phyloP scores from a whole-genome alignment of 208 protist species.

The Phytomonas sp. region DNA sequence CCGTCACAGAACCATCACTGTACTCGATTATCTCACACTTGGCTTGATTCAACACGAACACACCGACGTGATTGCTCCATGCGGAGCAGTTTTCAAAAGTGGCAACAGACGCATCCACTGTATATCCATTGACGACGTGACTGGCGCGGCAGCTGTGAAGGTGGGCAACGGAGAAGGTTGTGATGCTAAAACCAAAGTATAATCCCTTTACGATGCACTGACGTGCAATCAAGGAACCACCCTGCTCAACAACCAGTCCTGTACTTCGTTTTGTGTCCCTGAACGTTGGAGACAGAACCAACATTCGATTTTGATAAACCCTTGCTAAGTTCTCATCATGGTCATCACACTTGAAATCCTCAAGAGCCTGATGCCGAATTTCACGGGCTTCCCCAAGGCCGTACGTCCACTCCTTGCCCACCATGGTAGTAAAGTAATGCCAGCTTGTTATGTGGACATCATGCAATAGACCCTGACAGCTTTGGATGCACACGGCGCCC shows the following conservation, averaged over 20 bases:
- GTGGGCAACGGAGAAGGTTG: slow-evolving; percentile 64
- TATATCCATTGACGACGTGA: slow-evolving; percentile 74
- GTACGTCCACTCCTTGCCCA: background rate
- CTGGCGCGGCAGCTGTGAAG: slow-evolving; percentile 57
- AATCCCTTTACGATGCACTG: slow-evolving; percentile 39
- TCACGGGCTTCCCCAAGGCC: background rate
- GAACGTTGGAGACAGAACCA: slow-evolving; percentile 6
- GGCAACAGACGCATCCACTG: slow-evolving; percentile 58
- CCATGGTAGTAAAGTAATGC: background rate
- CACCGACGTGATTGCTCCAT: slow-evolving; percentile 51
- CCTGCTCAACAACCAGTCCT: slow-evolving; percentile 64
- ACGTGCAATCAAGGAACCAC: slow-evolving; percentile 48
- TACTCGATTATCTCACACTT: slow-evolving; percentile 62
- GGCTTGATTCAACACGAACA: slow-evolving; percentile 50
- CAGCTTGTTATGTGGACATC: slow-evolving; percentile 1
- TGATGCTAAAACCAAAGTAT: slow-evolving; percentile 71
- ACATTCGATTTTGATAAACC: background rate
- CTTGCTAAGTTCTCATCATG: background rate
- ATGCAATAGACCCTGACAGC: slow-evolving; percentile 27
- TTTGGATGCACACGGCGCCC: slow-evolving; percentile 52
- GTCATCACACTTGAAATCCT: background rate
- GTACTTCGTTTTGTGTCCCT: slow-evolving; percentile 28
- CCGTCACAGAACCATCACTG: slow-evolving; percentile 19
- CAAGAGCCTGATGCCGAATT: background rate
- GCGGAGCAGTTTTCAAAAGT: slow-evolving; percentile 65